A percentile compares a stretch with the other conserved stretches of the same genome.
Conservation (phyloP, 2,329 filamentous ascomycete species). For the Penicillium oxalicum region DNA sequence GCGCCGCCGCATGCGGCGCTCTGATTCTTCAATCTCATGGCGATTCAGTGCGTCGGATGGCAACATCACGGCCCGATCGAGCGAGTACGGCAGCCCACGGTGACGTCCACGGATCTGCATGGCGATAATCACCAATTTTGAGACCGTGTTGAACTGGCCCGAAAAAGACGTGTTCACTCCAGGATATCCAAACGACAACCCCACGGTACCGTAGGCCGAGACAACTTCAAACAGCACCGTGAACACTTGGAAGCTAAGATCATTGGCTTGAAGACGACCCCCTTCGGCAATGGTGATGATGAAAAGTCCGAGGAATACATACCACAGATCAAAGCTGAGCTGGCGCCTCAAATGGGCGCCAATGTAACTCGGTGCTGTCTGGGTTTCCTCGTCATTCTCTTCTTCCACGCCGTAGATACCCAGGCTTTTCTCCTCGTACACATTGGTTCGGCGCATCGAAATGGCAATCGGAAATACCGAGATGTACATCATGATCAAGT, state of each 20-base stretch:
- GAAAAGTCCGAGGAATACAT: constrained; percentile 88
- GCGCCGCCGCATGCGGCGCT: constrained; percentile 38
- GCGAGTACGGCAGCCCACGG: constrained; percentile 59
- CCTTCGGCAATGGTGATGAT: constrained; percentile 88
- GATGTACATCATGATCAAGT: constrained; percentile 99
- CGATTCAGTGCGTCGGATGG: constrained; percentile 59
- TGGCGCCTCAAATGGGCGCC: constrained; percentile 87
- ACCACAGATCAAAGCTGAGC: constrained; percentile 96
- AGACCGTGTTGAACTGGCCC: constrained; percentile 68
- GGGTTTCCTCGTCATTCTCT: constrained; percentile 47
- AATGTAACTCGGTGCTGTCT: constrained; percentile 70
- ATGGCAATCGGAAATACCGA: constrained; percentile 96
- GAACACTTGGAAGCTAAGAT: constrained; percentile 61
- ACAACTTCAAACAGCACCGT: constrained; percentile 75
- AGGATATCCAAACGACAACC: constrained; percentile 77
- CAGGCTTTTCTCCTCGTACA: constrained; percentile 75
- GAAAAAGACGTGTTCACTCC: constrained; percentile 72
- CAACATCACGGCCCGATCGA: constrained; percentile 64
- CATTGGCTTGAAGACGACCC: constrained; percentile 55
- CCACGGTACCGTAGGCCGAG: constrained; percentile 90
- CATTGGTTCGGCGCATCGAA: constrained; percentile 86
- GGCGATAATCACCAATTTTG: constrained; percentile 59
- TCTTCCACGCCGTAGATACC: constrained; percentile 62
- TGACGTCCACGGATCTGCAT: constrained; percentile 63
- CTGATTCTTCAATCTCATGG: constrained; percentile 52